Conservation (phyloP, 2,329 filamentous ascomycete species). For the Fusarium pseudoanthophilum region DNA sequence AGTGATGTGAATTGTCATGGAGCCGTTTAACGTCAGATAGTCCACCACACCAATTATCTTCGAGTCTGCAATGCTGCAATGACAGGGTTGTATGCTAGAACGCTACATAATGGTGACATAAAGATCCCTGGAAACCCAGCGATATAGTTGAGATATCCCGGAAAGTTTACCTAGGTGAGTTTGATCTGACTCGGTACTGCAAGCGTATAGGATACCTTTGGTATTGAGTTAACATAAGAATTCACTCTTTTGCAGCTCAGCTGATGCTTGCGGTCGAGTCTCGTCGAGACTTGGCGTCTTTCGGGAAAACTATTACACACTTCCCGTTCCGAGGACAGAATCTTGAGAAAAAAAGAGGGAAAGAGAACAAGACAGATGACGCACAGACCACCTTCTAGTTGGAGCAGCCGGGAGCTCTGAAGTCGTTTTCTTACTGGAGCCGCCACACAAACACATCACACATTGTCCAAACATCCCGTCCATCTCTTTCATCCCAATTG, state of each 20-base stretch:
- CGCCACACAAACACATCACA: conserved; percentile 30
- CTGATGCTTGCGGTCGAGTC: neutral
- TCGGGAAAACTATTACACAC: conserved; percentile 36
- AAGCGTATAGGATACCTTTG: neutral
- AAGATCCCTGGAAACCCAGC: conserved; percentile 35
- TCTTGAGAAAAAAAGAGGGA: conserved; percentile 1
- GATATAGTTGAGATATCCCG: conserved; percentile 13
- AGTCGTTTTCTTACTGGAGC: conserved; percentile 29
- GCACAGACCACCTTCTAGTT: conserved; percentile 28
- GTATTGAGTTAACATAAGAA: neutral
- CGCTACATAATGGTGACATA: conserved; percentile 27
- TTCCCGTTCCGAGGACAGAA: conserved; percentile 26
- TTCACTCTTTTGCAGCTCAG: no score
- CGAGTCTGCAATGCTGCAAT: conserved; percentile 11
- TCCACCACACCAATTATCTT: neutral
- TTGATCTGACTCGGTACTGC: neutral
- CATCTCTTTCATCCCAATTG: conserved; percentile 26
- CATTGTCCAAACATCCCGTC: conserved; percentile 29
- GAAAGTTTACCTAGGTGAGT: neutral
- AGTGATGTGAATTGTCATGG: neutral
- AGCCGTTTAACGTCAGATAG: neutral
- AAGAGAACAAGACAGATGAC: conserved; percentile 3
- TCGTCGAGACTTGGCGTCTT: conserved; percentile 9
- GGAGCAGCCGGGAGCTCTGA: conserved; percentile 5
- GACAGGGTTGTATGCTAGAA: conserved; percentile 34